Evolutionary conservation across 345 rosid species (phyloP).

Genomic region (Aurinia saxatilis): DNA sequence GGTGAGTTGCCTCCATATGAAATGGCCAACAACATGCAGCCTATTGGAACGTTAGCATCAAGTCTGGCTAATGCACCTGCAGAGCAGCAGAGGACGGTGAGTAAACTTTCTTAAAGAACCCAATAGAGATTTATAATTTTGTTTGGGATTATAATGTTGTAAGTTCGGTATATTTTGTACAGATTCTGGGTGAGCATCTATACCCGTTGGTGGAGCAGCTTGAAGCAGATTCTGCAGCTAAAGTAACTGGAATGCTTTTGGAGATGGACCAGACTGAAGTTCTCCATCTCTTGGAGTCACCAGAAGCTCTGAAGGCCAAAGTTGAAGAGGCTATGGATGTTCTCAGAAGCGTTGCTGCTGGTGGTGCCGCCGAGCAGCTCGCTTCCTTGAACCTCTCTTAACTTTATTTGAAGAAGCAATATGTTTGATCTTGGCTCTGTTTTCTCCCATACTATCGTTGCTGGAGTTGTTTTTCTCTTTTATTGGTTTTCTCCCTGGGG

Average conservation of each 20-base stretch:
- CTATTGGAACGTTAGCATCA: constrained; percentile 72
- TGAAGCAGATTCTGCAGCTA: constrained; percentile 85
- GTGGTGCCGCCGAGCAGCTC: constrained; percentile 67
- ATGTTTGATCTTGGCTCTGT: not conserved
- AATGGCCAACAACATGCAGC: constrained; percentile 52
- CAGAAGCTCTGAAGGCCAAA: constrained; percentile 84
- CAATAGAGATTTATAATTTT: not conserved
- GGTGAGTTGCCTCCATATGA: constrained; percentile 66
- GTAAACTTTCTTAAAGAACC: not conserved
- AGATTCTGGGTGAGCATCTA: constrained; percentile 95
- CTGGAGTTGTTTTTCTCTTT: constrained; percentile 1
- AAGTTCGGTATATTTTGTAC: not conserved
- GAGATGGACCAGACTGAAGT: constrained; percentile 99
- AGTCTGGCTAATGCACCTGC: constrained; percentile 81
- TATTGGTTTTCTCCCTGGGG: not conserved
- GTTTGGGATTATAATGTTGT: not conserved
- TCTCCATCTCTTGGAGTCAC: constrained; percentile 87
- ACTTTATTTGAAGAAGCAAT: not conserved
- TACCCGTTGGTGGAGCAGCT: constrained; percentile 94
- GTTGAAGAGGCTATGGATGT: constrained; percentile 97
- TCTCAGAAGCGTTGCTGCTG: constrained; percentile 65
- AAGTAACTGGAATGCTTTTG: constrained; percentile 95
- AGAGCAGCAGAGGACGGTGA: constrained; percentile 88
- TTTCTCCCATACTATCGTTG: not conserved
- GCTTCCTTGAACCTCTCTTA: constrained; percentile 57